A percentile compares a stretch with the other conserved stretches of the same genome.
These are phyloP conservation scores for Stevia rebaudiana DNA, from an alignment of 140 eudicot genomes.

Conservation along the genomic window DNA sequence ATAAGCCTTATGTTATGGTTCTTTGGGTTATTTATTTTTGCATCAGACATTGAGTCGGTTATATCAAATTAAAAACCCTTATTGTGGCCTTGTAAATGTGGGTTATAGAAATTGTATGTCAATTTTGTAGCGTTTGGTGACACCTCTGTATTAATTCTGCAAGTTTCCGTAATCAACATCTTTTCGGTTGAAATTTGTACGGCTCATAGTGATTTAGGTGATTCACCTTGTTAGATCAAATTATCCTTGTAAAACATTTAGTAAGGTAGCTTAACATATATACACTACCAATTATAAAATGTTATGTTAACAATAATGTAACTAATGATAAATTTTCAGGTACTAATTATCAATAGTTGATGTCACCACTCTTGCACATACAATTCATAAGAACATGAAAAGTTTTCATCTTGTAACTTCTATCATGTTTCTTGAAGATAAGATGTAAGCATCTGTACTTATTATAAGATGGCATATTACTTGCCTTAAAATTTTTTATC, in stretches of 20 bases:
- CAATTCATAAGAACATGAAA: conserved; percentile 15
- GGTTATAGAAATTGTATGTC: too few relatives aligned
- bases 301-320: background rate
- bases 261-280: background rate
- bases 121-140: background rate
- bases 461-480: conserved; percentile 28
- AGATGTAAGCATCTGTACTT: conserved; percentile 14
- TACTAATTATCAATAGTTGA: background rate
- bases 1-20: conserved; percentile 7
- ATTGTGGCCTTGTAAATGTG: too few relatives aligned
- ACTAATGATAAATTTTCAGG: background rate
- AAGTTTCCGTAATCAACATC: background rate
- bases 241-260: background rate
- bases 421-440: conserved; percentile 20
- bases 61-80: background rate
- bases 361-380: conserved; percentile 12
- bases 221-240: background rate
- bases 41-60: background rate
- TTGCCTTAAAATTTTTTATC: conserved; percentile 8
- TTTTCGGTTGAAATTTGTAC: background rate
- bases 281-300: background rate
- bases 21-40: background rate
- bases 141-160: background rate
- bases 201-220: background rate
- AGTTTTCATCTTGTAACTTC: conserved; percentile 12